These are phyloP conservation scores for Cordia subcordata DNA, from an alignment of 257 asterid species.

Conservation along the genomic window DNA sequence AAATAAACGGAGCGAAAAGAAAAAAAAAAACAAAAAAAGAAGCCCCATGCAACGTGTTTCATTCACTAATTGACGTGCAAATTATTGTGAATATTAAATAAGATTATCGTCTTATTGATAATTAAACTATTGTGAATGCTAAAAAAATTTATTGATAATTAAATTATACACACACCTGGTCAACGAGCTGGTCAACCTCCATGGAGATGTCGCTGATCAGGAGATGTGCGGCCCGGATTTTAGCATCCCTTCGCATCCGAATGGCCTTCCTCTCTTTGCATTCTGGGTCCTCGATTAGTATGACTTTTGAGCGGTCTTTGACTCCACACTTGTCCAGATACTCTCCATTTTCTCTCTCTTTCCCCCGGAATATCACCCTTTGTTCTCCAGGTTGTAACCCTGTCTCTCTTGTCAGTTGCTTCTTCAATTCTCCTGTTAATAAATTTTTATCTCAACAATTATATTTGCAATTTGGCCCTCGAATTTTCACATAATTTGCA, in stretches of 20 bases:
- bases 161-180: conserved; percentile 41
- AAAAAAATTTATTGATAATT: background rate
- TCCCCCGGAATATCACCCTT: conserved; percentile 51
- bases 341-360: conserved; percentile 57
- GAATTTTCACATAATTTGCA: no score
- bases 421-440: conserved; percentile 60
- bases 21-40: no score
- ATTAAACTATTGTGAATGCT: background rate
- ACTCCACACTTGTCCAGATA: conserved; percentile 60
- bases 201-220: conserved; percentile 37
- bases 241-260: conserved; percentile 49
- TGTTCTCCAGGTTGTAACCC: conserved; percentile 58
- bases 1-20: no score
- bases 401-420: conserved; percentile 44
- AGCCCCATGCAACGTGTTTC: no score
- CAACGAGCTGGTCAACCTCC: conserved; percentile 52
- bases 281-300: conserved; percentile 51
- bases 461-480: no score
- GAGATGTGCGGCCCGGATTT: conserved; percentile 48
- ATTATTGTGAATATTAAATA: no score
- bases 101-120: no score
- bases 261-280: conserved; percentile 38
- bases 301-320: conserved; percentile 54
- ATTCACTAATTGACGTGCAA: no score
- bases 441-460: background rate